A percentile compares a stretch with the other conserved stretches of the same genome.
Evolutionary conservation across 2,329 filamentous ascomycete genomes (phyloP).

Genomic region (Microcyclospora tardicrescens): DNA sequence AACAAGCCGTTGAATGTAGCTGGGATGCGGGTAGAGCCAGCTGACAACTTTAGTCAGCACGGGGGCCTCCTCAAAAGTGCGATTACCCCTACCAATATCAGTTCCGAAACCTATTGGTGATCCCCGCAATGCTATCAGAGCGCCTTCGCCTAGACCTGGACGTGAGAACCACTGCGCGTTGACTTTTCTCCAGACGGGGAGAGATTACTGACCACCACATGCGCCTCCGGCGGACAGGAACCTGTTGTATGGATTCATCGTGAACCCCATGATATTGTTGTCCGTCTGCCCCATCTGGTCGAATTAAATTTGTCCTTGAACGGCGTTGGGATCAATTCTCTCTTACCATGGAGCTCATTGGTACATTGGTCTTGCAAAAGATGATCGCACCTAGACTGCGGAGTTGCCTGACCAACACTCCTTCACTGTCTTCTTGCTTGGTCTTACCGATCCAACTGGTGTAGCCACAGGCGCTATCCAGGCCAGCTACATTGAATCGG

Average conservation of each 20-base stretch:
- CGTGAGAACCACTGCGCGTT: too few relatives aligned
- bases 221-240: conserved; percentile 9
- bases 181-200: too few relatives aligned
- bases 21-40: conserved; percentile 11
- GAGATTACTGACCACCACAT: conserved; percentile 6
- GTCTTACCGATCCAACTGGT: conserved; percentile 5
- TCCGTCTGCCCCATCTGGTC: conserved; percentile 9
- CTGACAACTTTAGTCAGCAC: conserved; percentile 2
- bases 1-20: conserved; percentile 9
- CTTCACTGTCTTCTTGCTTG: conserved; percentile 4
- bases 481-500: conserved; percentile 5
- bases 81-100: conserved; percentile 5
- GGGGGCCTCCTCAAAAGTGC: not conserved
- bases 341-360: conserved; percentile 7
- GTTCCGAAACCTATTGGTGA: conserved; percentile 11
- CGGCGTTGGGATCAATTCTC: not conserved
- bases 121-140: conserved; percentile 9
- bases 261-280: conserved; percentile 11
- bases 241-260: conserved; percentile 9
- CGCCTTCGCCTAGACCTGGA: conserved; percentile 8
- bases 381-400: conserved; percentile 7
- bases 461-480: conserved; percentile 8
- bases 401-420: conserved; percentile 5
- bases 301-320: not conserved
- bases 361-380: conserved; percentile 10